Evolutionary conservation across 2,329 filamentous ascomycete species (phyloP), one percentile per base, ranked within the genome.

Genomic region (Aspergillus ochraceoroseus): DNA sequence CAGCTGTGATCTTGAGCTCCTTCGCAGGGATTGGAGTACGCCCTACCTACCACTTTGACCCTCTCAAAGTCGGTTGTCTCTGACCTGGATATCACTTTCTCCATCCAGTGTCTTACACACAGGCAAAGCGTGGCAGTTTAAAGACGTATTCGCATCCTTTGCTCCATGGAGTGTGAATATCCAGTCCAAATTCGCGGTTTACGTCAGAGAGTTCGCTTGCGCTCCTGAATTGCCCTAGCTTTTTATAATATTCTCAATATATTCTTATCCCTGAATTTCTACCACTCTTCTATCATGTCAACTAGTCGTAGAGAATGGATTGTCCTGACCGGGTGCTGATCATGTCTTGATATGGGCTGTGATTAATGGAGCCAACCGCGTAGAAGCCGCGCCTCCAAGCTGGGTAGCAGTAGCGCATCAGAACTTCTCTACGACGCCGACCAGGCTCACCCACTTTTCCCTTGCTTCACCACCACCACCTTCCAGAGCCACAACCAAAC

Each of bases 361-460:
- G 40, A 55, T 53, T 38, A 44, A 52, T 49, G 46, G 48, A 46
- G 47, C 48, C 51, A 56, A 46, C 56, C 57, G 57, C 57, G 54
- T 56, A 55, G 54, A 56, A 58, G 54, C 54, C 58, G 57, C 57
- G 56, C 57, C 55, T n/a, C 52, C 48, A 48, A 49, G 42, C 47
- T 44, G 46, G 43, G 36, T 15, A 38, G 42, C 33, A 47, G 50
- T 56, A 58, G 57, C 49, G 49, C 46, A 52, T 43, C 52, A 54
- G 53, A 51, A 52, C 48, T 51, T 56, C 46, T 44, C 35, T 45
- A 41, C 49, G 47, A 49, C 49, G 48, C 50, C 52, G 43, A 47
- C 43, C 44, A 40, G 47, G 37, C 47, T 39, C 35, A 43, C 31
- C 35, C 41, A 45, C 44, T 41, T 43, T 32, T 32, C 22, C 40